Evolutionary conservation across 2,329 filamentous ascomycete genomes (phyloP), one percentile per base, ranked within the genome.

Genomic region (Colletotrichum sublineola): DNA sequence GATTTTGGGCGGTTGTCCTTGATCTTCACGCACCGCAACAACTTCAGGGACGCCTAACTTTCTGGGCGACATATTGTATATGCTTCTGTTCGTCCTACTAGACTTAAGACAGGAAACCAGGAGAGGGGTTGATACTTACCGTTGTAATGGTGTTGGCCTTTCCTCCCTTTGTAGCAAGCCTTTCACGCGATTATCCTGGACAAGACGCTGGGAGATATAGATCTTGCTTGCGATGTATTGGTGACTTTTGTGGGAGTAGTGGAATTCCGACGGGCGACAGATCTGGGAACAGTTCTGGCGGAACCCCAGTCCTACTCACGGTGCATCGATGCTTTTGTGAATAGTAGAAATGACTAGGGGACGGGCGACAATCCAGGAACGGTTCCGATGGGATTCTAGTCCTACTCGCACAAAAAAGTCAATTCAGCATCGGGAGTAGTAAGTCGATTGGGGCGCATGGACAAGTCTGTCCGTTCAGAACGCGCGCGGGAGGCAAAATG

Each of bases 21-120:
- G 20, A 46, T 63, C 66, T 68, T 63, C 57, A 50, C 33, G 66
- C 57, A 68, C 66, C 50, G 50, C 66, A 40, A 68, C 29, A 29
- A 68, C 48, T 20, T 63, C 3, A 40, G 24, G 24, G 24, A 24
- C 24, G 24, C 24, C 24, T 24, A 24, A 24, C 24, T 24, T 24
- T 24, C 24, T 24, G 24, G 24, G 1, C 24, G 24, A 24, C 24
- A 24, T 24, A 24, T 24, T 24, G 24, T 24, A 24, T 7, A 5
- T 11, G 42, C 0, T 20, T 33, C 40, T 11, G 24, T 24, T 24
- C 24, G 24, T 24, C 24, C 24, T 24, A 1, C 40, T 42, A 15
- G 40, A 15, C 11, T 42, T 11, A 11, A 24, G 24, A 24, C 24
- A 1, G 29, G 38, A 24, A 36, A 61, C 29, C 12, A 33, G 57